These are phyloP conservation scores for Cerrena zonata DNA, from an alignment of 1,284 basidiomycete species.

Conservation along the genomic window DNA sequence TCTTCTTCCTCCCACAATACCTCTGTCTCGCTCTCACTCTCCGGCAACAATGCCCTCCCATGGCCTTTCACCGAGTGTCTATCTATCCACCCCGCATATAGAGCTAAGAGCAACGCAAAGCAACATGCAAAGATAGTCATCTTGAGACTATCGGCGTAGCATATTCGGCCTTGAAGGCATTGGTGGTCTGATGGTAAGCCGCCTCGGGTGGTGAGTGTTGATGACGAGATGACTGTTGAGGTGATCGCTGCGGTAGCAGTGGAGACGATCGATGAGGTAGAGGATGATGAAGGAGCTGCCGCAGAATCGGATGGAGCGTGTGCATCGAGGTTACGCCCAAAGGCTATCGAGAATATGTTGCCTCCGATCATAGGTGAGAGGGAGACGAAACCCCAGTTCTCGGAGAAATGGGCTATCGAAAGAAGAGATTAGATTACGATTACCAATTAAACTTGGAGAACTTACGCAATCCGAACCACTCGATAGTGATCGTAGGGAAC, in stretches of 20 bases:
- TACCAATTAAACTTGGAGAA: too few relatives aligned
- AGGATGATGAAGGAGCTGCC: conserved; percentile 7
- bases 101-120: conserved; percentile 39
- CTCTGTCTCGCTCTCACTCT: neutral
- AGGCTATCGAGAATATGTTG: conserved; percentile 80
- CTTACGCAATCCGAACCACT: conserved; percentile 81
- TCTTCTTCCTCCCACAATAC: neutral
- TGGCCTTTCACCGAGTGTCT: neutral
- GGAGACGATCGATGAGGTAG: neutral
- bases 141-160: conserved; percentile 49
- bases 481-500: conserved; percentile 71
- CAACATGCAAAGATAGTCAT: conserved; percentile 45
- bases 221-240: conserved; percentile 8
- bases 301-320: conserved; percentile 40
- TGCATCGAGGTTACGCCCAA: conserved; percentile 74
- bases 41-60: neutral
- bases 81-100: conserved; percentile 39
- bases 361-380: conserved; percentile 76
- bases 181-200: conserved; percentile 20
- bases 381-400: conserved; percentile 82
- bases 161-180: conserved; percentile 45
- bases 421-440: too few relatives aligned
- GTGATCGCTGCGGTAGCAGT: conserved; percentile 2
- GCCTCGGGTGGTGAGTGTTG: neutral
- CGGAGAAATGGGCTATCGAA: conserved; percentile 57